A percentile compares a stretch with the other conserved stretches of the same genome.
These are phyloP conservation scores for Saitozyma sp. DNA, from an alignment of 768 basidiomycete genomes.

Conservation along the genomic window DNA sequence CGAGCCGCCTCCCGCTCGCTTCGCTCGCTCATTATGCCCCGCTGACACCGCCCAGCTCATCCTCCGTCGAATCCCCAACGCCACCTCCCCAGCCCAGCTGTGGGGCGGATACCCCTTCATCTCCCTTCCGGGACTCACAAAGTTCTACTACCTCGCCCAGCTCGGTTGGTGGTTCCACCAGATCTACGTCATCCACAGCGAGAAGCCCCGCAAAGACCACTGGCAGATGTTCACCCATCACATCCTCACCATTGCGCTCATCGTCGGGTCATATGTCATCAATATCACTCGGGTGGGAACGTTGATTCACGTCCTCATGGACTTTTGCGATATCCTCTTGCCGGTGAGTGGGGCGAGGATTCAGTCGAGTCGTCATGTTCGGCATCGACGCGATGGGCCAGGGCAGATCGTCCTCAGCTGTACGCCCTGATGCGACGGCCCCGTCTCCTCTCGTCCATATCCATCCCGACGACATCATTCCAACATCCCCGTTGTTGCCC, in stretches of 20 bases:
- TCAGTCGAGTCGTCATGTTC: too few relatives aligned
- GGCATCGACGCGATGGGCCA: too few relatives aligned
- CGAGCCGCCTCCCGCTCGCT: neutral
- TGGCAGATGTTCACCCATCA: conserved; percentile 96
- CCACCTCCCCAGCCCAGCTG: conserved; percentile 65
- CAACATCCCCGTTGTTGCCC: neutral
- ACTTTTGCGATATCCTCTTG: conserved; percentile 86
- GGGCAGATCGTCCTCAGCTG: too few relatives aligned
- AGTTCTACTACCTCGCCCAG: conserved; percentile 85
- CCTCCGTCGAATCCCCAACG: conserved; percentile 65
- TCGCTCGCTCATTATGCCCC: neutral
- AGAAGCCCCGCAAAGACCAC: conserved; percentile 88
- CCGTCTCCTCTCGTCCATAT: too few relatives aligned
- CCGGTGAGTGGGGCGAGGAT: conserved; percentile 63
- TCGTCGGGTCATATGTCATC: conserved; percentile 72
- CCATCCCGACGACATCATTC: too few relatives aligned
- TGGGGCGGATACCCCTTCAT: conserved; percentile 83
- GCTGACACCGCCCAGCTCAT: conserved; percentile 64
- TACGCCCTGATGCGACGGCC: too few relatives aligned
- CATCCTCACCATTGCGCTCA: conserved; percentile 77
- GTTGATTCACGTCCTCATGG: conserved; percentile 88
- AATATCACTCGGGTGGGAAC: conserved; percentile 88
- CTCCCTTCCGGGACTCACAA: conserved; percentile 74
- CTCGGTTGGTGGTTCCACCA: conserved; percentile 89
- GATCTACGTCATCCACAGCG: conserved; percentile 86